phyloP scores from a whole-genome alignment of 2,329 filamentous ascomycete genomes.

The Cladophialophora immunda region DNA sequence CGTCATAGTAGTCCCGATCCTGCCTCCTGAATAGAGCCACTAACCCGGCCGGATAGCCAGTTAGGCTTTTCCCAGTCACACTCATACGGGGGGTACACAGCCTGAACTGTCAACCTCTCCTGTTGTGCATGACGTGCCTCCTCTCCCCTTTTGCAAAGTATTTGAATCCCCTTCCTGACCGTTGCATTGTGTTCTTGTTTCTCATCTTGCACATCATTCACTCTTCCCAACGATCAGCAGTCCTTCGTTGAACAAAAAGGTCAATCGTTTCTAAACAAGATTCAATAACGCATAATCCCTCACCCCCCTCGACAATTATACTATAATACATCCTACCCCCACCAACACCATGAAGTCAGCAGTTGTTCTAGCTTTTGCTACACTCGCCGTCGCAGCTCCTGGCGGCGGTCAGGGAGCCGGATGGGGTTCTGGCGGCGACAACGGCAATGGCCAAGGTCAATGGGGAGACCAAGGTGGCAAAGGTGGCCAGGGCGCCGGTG shows the following conservation, averaged over 20 bases:
- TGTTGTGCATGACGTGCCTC: slow-evolving; percentile 33
- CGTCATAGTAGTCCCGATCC: slow-evolving; percentile 26
- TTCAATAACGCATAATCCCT: slow-evolving; percentile 20
- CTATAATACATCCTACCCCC: slow-evolving; percentile 11
- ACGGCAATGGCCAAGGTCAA: slow-evolving; percentile 21
- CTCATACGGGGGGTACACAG: slow-evolving; percentile 8
- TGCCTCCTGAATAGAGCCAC: slow-evolving; percentile 29
- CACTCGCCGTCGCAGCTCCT: slow-evolving; percentile 37
- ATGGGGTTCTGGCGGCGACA: slow-evolving; percentile 30
- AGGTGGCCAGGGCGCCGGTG: slow-evolving; percentile 31
- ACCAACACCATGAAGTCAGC: slow-evolving; percentile 37
- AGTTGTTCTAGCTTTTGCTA: slow-evolving; percentile 35
- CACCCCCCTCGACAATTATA: slow-evolving; percentile 3
- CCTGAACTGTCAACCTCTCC: slow-evolving; percentile 30
- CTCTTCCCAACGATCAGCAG: slow-evolving; percentile 27
- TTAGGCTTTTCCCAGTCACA: slow-evolving; percentile 27
- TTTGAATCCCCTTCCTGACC: slow-evolving; percentile 32
- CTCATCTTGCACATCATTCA: slow-evolving; percentile 24
- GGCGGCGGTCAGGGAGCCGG: slow-evolving; percentile 21
- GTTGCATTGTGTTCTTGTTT: slow-evolving; percentile 9
- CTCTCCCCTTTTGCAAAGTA: slow-evolving; percentile 27
- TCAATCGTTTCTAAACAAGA: slow-evolving; percentile 12
- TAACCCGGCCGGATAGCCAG: slow-evolving; percentile 19
- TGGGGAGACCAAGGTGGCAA: slow-evolving; percentile 21
- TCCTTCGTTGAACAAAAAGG: slow-evolving; percentile 32